Evolutionary conservation across 352 stramenopile genomes (phyloP), one percentile per base, ranked within the genome.

Genomic region (Elongisporangium anandrum): DNA sequence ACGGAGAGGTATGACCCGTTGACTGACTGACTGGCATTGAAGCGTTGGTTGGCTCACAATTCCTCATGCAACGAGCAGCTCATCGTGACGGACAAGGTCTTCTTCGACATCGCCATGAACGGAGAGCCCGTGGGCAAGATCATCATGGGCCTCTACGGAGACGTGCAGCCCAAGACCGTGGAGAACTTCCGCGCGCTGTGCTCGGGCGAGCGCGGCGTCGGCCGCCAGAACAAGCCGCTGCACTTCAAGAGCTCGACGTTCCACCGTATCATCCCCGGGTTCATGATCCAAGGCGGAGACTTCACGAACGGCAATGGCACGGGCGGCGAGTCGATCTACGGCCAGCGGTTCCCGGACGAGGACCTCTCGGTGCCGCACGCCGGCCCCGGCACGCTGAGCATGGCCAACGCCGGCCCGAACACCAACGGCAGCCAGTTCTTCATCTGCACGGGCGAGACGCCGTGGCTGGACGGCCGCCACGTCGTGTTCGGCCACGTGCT

Each of bases 391-490:
- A 90, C 87, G 41, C 63, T 97, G 49, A 94, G 81, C 59, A 97
- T 97, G 89, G 89, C 89, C 8, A 97, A 97, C 63, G 83, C 83
- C 48, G 88, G 87, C 8, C 78, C 88, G 10, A 85, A 96, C 75
- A 91, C 88, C 50, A 98, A 98, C 69, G 93, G 94, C 61, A 96
- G 78, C 56, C 94, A 98, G 73, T 98, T 99, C 72, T 98, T 99
- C 69, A 98, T 99, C 54, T 97, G 92, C 17, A 98, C 97, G 49
- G 79, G 78, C 39, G 86, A 97, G 63, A 99, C 95, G 24, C 86
- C 93, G 38, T 99, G 95, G 94, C 80, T 99, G 34, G 94, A 99
- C 63, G 95, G 94, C 54, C 97, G 97, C 72, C 97, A 99, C 82
- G 81, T 97, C 23, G 97, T 99, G 0, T 98, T 99, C 76, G 96